Evolutionary conservation across 768 basidiomycete genomes (phyloP).

Genomic region (Cystobasidium onofrii): DNA sequence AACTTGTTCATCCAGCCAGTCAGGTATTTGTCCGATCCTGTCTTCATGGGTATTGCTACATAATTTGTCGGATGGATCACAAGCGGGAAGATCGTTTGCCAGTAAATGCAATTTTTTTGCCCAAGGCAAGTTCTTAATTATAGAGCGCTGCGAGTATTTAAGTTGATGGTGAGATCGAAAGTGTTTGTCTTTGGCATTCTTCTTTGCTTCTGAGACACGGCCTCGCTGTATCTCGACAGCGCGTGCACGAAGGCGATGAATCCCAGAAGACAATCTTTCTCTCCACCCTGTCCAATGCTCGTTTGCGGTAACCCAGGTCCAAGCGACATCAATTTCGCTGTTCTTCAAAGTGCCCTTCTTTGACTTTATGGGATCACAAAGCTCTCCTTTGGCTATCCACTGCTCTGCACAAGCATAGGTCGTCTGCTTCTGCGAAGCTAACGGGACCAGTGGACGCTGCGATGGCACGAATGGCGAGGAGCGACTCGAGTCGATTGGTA

Average conservation of each 20-base stretch:
- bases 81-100: constrained; percentile 31
- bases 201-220: neutral
- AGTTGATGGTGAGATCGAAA: constrained; percentile 40
- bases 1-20: neutral
- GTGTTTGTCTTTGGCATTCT: constrained; percentile 21
- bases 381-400: constrained; percentile 19
- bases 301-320: constrained; percentile 11
- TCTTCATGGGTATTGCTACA: neutral
- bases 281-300: constrained; percentile 9
- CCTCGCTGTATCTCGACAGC: neutral
- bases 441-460: neutral
- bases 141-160: constrained; percentile 41
- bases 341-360: neutral
- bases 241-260: neutral
- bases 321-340: constrained; percentile 20
- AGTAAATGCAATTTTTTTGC: constrained; percentile 27
- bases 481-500: neutral
- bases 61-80: neutral
- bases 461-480: neutral
- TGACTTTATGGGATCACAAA: neutral
- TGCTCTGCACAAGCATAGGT: constrained; percentile 7
- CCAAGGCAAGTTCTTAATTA: constrained; percentile 25
- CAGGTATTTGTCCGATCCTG: neutral
- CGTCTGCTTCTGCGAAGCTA: neutral
- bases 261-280: neutral